A percentile compares a stretch with the other conserved stretches of the same genome.
Conservation (phyloP, 2,329 filamentous ascomycete genomes). For the Epichloe sp. region DNA sequence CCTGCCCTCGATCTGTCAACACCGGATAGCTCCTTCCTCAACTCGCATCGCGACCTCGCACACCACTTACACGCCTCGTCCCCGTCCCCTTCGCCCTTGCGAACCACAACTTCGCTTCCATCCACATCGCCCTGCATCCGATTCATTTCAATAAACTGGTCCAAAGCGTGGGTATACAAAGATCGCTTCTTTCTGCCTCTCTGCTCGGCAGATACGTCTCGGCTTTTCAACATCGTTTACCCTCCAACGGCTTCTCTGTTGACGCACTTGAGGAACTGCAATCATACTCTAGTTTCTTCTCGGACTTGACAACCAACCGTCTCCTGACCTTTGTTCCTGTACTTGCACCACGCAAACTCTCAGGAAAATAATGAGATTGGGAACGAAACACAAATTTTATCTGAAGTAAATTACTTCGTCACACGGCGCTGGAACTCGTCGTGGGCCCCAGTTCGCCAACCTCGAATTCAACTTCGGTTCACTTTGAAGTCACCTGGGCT, state of each 20-base stretch:
- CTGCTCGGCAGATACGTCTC: background rate
- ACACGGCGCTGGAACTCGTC: background rate
- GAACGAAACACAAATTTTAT: background rate
- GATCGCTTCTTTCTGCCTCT: background rate
- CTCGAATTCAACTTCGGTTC: conserved; percentile 7
- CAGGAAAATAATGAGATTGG: background rate
- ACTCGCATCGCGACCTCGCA: background rate
- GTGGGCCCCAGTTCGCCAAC: conserved; percentile 2
- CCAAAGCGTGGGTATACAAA: background rate
- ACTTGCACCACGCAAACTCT: conserved; percentile 3
- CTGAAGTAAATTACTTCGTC: conserved; percentile 1
- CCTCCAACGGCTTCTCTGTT: background rate
- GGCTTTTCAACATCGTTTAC: background rate
- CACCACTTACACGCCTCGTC: conserved; percentile 4
- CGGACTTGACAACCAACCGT: background rate
- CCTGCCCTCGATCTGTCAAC: background rate
- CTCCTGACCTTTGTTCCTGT: background rate
- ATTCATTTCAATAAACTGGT: background rate
- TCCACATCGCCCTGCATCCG: background rate
- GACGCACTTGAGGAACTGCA: background rate
- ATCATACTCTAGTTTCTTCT: background rate
- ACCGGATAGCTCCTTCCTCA: conserved; percentile 4
- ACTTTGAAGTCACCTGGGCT: conserved; percentile 8
- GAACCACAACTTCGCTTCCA: background rate
- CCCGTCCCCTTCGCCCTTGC: background rate